Evolutionary conservation across 495 filamentous ascomycete species (phyloP).

Genomic region (Cenococcum geophilum): DNA sequence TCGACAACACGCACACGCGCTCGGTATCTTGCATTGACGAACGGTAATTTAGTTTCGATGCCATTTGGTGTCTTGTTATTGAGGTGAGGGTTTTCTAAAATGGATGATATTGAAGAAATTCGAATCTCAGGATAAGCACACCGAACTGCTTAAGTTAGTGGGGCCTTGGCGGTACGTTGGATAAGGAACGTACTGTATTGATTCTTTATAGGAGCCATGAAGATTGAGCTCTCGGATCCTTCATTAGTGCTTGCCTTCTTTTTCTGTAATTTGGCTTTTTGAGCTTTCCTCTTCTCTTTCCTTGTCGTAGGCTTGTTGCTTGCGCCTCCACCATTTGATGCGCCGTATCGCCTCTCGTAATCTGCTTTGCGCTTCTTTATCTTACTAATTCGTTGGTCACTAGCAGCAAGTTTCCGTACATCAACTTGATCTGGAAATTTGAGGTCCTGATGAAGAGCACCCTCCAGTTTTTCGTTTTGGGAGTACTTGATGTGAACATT

Average conservation of each 20-base stretch:
- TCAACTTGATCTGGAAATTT: constrained; percentile 47
- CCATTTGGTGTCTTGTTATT: constrained; percentile 38
- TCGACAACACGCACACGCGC: constrained; percentile 68
- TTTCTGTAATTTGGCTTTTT: constrained; percentile 41
- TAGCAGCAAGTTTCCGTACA: constrained; percentile 42
- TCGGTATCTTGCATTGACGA: constrained; percentile 67
- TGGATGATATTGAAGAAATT: constrained; percentile 44
- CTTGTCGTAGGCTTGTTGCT: constrained; percentile 38
- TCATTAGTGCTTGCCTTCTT: constrained; percentile 31
- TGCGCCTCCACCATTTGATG: constrained; percentile 32
- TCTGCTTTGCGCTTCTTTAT: constrained; percentile 13
- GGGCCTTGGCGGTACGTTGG: neutral
- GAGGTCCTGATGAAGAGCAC: constrained; percentile 59
- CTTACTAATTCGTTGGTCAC: neutral
- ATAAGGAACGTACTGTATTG: constrained; percentile 35
- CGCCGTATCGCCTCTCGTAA: constrained; percentile 20
- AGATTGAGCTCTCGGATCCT: neutral
- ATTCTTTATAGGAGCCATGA: constrained; percentile 8
- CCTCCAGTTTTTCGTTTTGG: constrained; percentile 58
- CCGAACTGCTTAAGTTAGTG: constrained; percentile 24
- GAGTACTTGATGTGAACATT: constrained; percentile 65
- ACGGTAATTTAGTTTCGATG: constrained; percentile 51
- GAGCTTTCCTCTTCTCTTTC: constrained; percentile 38
- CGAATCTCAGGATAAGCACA: constrained; percentile 38
- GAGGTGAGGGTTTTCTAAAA: constrained; percentile 45